Evolutionary conservation across 225 moss, liverwort and hornwort genomes (phyloP).

Genomic region (Takakia lepidozioides): DNA sequence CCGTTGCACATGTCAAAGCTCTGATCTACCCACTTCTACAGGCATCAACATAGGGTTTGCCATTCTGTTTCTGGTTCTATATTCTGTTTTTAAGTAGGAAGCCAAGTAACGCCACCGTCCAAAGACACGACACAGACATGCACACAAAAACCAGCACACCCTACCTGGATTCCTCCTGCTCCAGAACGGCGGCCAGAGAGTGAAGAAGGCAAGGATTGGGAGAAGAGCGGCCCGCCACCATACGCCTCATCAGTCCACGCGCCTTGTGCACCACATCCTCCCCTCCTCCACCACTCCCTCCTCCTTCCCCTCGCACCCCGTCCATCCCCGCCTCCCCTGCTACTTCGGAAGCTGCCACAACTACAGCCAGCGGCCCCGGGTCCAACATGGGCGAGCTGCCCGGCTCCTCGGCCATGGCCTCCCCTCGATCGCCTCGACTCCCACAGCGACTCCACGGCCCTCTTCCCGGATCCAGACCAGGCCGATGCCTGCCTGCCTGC

Average conservation of each 20-base stretch:
- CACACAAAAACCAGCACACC: too few relatives aligned
- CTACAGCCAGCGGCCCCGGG: too few relatives aligned
- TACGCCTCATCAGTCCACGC: constrained; percentile 75
- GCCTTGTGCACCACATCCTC: constrained; percentile 87
- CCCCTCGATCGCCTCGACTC: too few relatives aligned
- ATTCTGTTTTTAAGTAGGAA: background rate
- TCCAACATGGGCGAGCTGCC: too few relatives aligned
- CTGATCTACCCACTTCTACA: too few relatives aligned
- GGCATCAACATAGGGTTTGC: too few relatives aligned
- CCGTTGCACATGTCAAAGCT: background rate
- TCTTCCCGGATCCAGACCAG: too few relatives aligned
- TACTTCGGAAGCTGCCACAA: constrained; percentile 1
- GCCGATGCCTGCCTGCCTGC: too few relatives aligned
- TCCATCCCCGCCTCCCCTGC: constrained; percentile 1
- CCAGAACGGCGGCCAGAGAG: constrained; percentile 66
- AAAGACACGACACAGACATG: background rate
- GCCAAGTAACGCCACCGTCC: background rate
- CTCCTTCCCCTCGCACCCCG: constrained; percentile 2
- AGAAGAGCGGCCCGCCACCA: constrained; percentile 56
- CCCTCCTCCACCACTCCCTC: constrained; percentile 20
- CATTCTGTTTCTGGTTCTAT: too few relatives aligned
- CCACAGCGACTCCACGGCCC: too few relatives aligned
- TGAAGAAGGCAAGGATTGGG: constrained; percentile 70
- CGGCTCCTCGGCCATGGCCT: too few relatives aligned
- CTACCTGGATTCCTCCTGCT: constrained; percentile 90